Base-by-base conservation (phyloP, 768 basidiomycete species). In the Panellus pusillus region DNA sequence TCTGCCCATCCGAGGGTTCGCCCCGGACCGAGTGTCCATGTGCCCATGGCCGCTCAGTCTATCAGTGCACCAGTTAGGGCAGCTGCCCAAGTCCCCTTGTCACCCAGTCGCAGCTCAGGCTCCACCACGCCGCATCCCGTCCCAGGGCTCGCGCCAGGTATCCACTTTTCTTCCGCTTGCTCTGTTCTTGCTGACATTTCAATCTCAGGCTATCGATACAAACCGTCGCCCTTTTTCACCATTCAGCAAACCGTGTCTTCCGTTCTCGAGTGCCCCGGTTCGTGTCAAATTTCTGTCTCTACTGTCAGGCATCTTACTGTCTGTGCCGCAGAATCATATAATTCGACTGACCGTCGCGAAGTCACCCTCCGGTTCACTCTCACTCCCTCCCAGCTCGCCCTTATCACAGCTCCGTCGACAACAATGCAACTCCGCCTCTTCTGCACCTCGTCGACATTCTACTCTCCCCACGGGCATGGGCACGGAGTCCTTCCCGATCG, bases 381-480 rank as follows among this genome's bases (percentile, higher is more conserved):
- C 43, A 76, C 62, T 17, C 64, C 66, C 24, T 79, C 80, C 37
- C 76, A 83, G 28, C 53, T 73, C 14, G 51, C 46, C 13, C 49
- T 48, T 52, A 38, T 61, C 45, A 18, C 47, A 18, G 14, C 32
- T 3, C 45, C 11, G 2, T 32, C 24, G 1, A 32, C 13, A 32
- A 4, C 57, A 83, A 79, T 15, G 55, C 75, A 86, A 65, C 71
- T 87, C 39, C 79, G 86, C 15, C 68, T 86, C 9, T 87, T 80
- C 68, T 86, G 84, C 70, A 86, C 85, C 4, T 81, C 81, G 12
- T 83, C 76, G 43, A 74, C 77, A 43, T 80, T 75, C 66, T 77
- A 79, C 64, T 68, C 64, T 41, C 64, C 72, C 24, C 24, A 24
- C 14, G 76, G 77, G 54, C 24, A 24, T 12, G 76, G 77, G 54